These are phyloP conservation scores for Orychophragmus violaceus DNA, from an alignment of 345 rosid genomes.

Conservation along the genomic window DNA sequence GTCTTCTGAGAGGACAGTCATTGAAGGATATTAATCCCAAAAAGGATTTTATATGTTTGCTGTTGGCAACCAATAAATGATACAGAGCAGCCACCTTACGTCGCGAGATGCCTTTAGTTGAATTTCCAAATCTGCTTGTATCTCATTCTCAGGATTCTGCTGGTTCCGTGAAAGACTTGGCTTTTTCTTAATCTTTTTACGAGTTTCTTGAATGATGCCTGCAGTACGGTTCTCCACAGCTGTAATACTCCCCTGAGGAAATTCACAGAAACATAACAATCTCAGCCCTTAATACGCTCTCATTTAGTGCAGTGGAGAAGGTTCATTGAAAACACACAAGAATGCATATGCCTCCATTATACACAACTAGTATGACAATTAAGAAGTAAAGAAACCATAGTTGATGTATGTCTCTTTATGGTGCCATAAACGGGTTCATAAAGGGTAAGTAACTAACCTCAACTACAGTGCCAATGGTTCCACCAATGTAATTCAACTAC, in stretches of 20 bases:
- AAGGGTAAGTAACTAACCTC: constrained; percentile 49
- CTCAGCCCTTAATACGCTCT: background rate
- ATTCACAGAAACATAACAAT: constrained; percentile 5
- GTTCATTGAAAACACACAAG: background rate
- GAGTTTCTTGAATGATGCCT: constrained; percentile 77
- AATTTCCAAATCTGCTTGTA: constrained; percentile 68
- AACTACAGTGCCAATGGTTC: too few relatives aligned
- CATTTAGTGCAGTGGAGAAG: background rate
- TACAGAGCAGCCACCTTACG: constrained; percentile 91
- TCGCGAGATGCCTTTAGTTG: constrained; percentile 99
- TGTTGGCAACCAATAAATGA: constrained; percentile 27
- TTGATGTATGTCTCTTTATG: background rate
- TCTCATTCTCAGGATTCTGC: constrained; percentile 30
- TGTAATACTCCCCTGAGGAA: constrained; percentile 71
- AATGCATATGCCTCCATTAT: background rate
- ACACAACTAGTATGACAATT: background rate
- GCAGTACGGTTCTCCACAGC: too few relatives aligned
- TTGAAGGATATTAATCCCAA: too few relatives aligned
- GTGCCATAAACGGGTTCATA: background rate
- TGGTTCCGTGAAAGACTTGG: constrained; percentile 38
- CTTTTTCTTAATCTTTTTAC: constrained; percentile 65
- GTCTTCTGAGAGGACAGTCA: too few relatives aligned
- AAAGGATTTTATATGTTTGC: background rate
- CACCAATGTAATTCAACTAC: too few relatives aligned
- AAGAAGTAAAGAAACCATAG: background rate